A percentile compares a stretch with the other conserved stretches of the same genome.
Conservation (phyloP, 139 green algal genomes). For the Picocystis salinarum region DNA sequence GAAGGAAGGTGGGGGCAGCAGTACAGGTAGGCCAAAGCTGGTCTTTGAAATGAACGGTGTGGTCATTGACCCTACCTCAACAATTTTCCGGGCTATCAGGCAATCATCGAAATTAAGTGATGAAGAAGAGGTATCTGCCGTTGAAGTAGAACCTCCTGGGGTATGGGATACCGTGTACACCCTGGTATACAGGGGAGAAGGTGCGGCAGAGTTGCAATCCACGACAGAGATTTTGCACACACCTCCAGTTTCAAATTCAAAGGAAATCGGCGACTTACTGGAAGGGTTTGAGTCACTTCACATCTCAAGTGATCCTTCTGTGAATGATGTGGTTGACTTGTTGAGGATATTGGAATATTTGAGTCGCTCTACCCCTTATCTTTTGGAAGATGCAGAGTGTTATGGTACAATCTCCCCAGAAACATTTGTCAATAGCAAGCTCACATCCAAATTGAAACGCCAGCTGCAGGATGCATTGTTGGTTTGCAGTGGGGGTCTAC, state of each 20-base stretch:
- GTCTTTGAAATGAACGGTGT: conserved; percentile 36
- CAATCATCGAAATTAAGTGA: conserved; percentile 1
- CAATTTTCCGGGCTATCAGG: conserved; percentile 71
- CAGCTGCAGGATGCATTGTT: conserved; percentile 69
- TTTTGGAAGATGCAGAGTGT: too few relatives aligned
- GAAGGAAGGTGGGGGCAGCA: conserved; percentile 1
- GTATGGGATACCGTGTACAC: conserved; percentile 76
- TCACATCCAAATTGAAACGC: conserved; percentile 71
- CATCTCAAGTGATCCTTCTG: too few relatives aligned
- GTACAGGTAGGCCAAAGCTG: conserved; percentile 25
- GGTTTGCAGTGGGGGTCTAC: conserved; percentile 65
- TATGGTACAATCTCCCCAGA: too few relatives aligned
- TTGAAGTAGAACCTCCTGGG: conserved; percentile 1
- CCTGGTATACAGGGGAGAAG: conserved; percentile 40
- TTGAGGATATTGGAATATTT: too few relatives aligned
- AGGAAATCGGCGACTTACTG: too few relatives aligned
- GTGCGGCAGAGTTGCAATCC: too few relatives aligned
- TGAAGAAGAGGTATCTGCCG: conserved; percentile 2
- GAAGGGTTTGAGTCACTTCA: too few relatives aligned
- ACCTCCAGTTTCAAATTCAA: too few relatives aligned
- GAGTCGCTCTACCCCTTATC: too few relatives aligned
- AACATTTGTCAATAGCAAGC: conserved; percentile 64
- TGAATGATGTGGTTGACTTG: too few relatives aligned
- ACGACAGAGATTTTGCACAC: too few relatives aligned
- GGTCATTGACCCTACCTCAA: conserved; percentile 24